These are phyloP conservation scores for Dicorynia guianensis DNA, from an alignment of 306 rosid species.

Conservation along the genomic window DNA sequence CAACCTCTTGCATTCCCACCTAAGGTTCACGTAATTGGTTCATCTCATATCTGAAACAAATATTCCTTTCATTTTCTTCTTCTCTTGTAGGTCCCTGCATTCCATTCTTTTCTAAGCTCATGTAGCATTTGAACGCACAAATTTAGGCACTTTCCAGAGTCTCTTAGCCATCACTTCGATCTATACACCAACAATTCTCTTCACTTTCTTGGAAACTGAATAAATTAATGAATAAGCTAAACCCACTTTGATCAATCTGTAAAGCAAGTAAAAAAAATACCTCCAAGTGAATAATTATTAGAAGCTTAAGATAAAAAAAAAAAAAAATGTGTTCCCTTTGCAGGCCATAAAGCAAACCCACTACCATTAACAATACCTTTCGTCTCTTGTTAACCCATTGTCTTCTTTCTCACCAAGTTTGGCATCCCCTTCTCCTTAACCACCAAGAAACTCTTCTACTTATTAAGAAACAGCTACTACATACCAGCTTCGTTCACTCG, in stretches of 20 bases:
- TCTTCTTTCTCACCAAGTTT: conserved; percentile 77
- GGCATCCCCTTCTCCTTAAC: conserved; percentile 81
- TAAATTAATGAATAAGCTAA: conserved; percentile 40
- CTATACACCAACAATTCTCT: conserved; percentile 36
- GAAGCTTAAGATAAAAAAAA: conserved; percentile 35
- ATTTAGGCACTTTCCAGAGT: too few species aligned
- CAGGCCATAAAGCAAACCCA: conserved; percentile 68
- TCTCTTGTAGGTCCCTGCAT: too few species aligned
- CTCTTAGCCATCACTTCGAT: too few species aligned
- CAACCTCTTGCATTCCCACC: neutral
- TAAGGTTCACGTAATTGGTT: neutral
- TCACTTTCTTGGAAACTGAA: conserved; percentile 30
- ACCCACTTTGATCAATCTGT: conserved; percentile 51
- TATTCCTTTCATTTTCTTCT: too few species aligned
- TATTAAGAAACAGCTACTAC: conserved; percentile 36
- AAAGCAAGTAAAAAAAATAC: conserved; percentile 38
- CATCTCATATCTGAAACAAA: too few species aligned
- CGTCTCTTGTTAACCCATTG: conserved; percentile 55
- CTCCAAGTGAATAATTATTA: conserved; percentile 44
- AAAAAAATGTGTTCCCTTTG: conserved; percentile 42
- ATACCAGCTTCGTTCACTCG: neutral
- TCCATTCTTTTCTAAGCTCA: too few species aligned
- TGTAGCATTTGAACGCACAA: too few species aligned
- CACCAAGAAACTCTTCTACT: conserved; percentile 64
- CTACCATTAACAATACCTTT: conserved; percentile 69